Percentiles rank a stretch among this genome's conserved stretches.
phyloP scores from a whole-genome alignment of 345 rosid species.

The Eucalyptus curtisii region DNA sequence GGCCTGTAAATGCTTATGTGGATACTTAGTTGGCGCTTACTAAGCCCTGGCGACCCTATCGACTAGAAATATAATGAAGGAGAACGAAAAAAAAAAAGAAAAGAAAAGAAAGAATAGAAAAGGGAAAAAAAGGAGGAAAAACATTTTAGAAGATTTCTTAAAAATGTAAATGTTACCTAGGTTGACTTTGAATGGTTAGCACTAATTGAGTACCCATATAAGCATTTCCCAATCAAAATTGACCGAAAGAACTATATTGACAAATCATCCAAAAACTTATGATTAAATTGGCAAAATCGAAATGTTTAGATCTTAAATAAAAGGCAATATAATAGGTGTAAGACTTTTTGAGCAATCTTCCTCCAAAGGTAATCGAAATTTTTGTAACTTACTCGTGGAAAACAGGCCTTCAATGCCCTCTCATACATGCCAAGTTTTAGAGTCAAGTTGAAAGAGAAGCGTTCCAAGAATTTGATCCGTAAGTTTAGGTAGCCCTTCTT shows the following conservation, averaged over 20 bases:
- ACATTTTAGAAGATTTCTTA: background rate
- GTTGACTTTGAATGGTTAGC: accelerated
- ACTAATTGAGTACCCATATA: background rate
- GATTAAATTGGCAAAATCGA: background rate
- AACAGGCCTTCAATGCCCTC: too few relatives aligned
- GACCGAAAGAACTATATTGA: accelerated
- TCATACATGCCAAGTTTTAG: too few relatives aligned
- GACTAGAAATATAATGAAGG: background rate
- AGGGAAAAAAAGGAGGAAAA: too few relatives aligned
- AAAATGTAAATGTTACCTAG: background rate
- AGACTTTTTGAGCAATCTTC: background rate
- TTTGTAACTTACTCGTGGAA: background rate
- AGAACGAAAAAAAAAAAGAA: accelerated
- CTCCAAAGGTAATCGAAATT: background rate
- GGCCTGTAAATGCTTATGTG: background rate
- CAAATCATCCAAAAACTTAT: accelerated
- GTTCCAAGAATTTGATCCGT: background rate
- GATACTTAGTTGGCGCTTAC: too few relatives aligned
- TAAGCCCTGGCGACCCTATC: accelerated
- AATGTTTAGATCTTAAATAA: background rate
- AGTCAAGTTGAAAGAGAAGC: background rate
- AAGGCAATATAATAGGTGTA: accelerated
- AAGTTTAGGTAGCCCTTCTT: background rate
- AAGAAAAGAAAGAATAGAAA: background rate
- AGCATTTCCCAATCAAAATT: background rate